A percentile compares a stretch with the other conserved stretches of the same genome.
phyloP scores from a whole-genome alignment of 2,329 filamentous ascomycete species.

The Fusarium circinatum region DNA sequence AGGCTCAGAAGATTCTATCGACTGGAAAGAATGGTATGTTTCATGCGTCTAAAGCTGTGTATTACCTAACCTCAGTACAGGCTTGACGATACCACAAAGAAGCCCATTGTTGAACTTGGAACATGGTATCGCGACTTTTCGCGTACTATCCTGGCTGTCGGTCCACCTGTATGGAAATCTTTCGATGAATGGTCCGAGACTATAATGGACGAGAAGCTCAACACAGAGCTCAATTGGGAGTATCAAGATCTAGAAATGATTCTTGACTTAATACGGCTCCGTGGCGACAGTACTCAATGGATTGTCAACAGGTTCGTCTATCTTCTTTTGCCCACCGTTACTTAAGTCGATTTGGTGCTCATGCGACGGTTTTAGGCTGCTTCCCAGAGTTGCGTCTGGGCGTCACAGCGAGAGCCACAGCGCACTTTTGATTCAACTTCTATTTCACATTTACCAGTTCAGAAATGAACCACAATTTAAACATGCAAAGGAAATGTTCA shows the following conservation, averaged over 20 bases:
- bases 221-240: background rate
- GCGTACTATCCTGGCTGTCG: background rate
- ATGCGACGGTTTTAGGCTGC: background rate
- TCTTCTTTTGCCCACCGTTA: background rate
- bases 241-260: background rate
- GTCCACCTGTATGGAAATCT: background rate
- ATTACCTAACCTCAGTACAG: background rate
- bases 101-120: background rate
- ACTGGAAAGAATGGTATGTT: conserved; percentile 18
- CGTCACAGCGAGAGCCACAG: background rate
- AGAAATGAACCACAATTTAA: background rate
- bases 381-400: conserved; percentile 3
- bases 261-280: background rate
- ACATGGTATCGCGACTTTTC: background rate
- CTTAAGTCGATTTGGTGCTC: background rate
- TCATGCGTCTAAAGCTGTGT: too few relatives aligned
- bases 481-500: background rate
- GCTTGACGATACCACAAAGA: background rate
- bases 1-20: background rate
- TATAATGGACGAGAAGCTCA: background rate
- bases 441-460: background rate
- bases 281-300: background rate
- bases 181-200: background rate
- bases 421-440: background rate
- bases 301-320: background rate